These are phyloP conservation scores for Saccharomycopsis sp. DNA, from an alignment of 805 yeast species.

Conservation along the genomic window DNA sequence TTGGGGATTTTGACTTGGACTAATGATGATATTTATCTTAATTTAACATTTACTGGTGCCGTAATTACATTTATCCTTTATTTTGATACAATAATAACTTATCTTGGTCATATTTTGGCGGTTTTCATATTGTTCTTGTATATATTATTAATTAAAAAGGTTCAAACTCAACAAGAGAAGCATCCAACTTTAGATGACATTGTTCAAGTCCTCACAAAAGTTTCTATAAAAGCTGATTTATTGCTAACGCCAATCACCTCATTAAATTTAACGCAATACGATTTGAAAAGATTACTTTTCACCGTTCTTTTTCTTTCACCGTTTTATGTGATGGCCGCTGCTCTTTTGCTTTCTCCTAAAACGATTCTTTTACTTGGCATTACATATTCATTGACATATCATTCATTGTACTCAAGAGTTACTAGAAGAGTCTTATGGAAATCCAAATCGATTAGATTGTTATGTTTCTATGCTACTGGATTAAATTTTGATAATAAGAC, in stretches of 20 bases:
- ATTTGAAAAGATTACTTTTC: constrained; percentile 69
- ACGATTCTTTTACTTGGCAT: constrained; percentile 43
- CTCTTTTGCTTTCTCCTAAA: constrained; percentile 66
- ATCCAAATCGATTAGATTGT: constrained; percentile 58
- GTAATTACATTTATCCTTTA: constrained; percentile 60
- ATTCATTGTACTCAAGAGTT: constrained; percentile 78
- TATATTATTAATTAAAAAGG: constrained; percentile 46
- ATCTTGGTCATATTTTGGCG: constrained; percentile 72
- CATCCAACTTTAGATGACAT: constrained; percentile 86
- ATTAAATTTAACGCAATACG: constrained; percentile 67
- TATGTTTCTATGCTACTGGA: constrained; percentile 81
- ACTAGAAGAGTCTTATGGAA: constrained; percentile 84
- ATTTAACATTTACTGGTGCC: constrained; percentile 50
- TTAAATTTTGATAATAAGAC: constrained; percentile 50
- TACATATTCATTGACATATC: constrained; percentile 62
- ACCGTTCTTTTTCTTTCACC: constrained; percentile 87
- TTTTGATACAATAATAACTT: constrained; percentile 70
- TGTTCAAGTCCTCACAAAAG: constrained; percentile 65
- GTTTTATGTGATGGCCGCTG: constrained; percentile 61
- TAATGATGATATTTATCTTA: constrained; percentile 71
- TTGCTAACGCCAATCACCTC: constrained; percentile 74
- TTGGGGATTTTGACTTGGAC: constrained; percentile 87
- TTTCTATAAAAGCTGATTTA: constrained; percentile 70
- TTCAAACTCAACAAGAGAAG: constrained; percentile 49
- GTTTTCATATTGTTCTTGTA: constrained; percentile 56